phyloP scores from a whole-genome alignment of 345 rosid genomes.

The Balakata baccata region DNA sequence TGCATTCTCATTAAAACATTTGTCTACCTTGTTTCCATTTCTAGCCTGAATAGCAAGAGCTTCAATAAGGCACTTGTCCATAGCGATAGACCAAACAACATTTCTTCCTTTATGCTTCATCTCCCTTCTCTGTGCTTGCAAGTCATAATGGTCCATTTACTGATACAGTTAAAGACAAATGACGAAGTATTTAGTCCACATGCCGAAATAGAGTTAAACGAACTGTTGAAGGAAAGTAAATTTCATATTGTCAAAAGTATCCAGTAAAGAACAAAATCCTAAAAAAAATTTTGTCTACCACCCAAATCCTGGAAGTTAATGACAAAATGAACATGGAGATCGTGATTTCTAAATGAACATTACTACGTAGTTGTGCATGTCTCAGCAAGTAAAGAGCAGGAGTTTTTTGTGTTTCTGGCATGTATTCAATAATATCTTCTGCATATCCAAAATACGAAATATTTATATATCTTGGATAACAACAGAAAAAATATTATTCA shows the following conservation, averaged over 20 bases:
- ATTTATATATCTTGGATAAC: too few relatives aligned
- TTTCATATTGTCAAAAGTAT: neutral
- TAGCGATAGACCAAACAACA: conserved; percentile 83
- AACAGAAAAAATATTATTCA: too few relatives aligned
- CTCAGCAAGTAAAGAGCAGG: too few relatives aligned
- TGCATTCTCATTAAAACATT: conserved; percentile 74
- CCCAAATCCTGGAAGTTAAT: too few relatives aligned
- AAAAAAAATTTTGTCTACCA: too few relatives aligned
- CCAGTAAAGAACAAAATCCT: too few relatives aligned
- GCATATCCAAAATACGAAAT: too few relatives aligned
- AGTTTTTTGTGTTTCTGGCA: too few relatives aligned
- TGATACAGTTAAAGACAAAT: conserved; percentile 21
- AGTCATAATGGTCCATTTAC: conserved; percentile 67
- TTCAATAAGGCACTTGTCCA: conserved; percentile 88
- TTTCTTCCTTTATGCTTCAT: conserved; percentile 85
- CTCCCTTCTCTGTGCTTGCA: conserved; percentile 55
- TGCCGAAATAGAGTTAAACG: neutral
- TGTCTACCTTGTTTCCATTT: conserved; percentile 77
- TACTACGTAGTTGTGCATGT: too few relatives aligned
- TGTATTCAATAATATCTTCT: too few relatives aligned
- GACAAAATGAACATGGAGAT: too few relatives aligned
- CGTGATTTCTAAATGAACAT: too few relatives aligned
- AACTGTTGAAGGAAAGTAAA: neutral
- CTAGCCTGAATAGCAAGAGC: conserved; percentile 77
- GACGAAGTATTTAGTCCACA: neutral